Percentiles rank a stretch among this genome's conserved stretches.
phyloP scores from a whole-genome alignment of 192 early-diverging fungal species.

The Podila verticillata region DNA sequence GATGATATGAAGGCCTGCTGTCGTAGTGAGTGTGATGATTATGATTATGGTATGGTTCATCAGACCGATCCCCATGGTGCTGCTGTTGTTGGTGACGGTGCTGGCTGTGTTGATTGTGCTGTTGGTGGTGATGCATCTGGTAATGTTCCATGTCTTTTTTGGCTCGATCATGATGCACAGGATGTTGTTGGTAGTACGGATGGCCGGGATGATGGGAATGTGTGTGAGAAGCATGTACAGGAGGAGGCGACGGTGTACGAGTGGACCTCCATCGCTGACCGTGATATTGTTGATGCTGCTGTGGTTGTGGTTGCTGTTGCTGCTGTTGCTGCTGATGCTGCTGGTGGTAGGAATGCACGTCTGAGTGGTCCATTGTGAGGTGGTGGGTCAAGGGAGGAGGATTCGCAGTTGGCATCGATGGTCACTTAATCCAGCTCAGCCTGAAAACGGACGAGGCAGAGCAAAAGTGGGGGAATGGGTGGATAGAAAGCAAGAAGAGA shows the following conservation, averaged over 20 bases:
- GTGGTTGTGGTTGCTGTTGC: constrained; percentile 13
- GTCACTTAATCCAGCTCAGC: too few relatives aligned
- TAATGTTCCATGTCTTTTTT: constrained; percentile 10
- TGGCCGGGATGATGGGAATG: constrained; percentile 1
- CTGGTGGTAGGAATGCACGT: not conserved
- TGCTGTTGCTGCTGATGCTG: constrained; percentile 13
- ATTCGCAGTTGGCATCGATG: not conserved
- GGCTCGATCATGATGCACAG: constrained; percentile 4
- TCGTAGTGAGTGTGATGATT: constrained; percentile 13
- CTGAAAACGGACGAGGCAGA: too few relatives aligned
- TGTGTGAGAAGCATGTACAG: not conserved
- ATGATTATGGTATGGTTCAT: constrained; percentile 1
- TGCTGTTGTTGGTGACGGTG: not conserved
- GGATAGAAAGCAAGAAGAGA: not conserved
- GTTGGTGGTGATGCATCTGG: constrained; percentile 18
- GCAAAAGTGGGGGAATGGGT: not conserved
- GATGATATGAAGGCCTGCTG: not conserved
- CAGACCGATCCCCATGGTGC: constrained; percentile 22
- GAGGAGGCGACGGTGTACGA: constrained; percentile 7
- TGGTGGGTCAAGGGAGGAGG: constrained; percentile 5
- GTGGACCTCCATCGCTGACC: constrained; percentile 7
- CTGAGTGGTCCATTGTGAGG: constrained; percentile 3
- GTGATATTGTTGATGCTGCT: constrained; percentile 29
- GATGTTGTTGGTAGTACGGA: not conserved
- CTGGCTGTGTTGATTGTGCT: not conserved